phyloP scores from a whole-genome alignment of 768 basidiomycete genomes.

The Pleurotus tuber-regium region DNA sequence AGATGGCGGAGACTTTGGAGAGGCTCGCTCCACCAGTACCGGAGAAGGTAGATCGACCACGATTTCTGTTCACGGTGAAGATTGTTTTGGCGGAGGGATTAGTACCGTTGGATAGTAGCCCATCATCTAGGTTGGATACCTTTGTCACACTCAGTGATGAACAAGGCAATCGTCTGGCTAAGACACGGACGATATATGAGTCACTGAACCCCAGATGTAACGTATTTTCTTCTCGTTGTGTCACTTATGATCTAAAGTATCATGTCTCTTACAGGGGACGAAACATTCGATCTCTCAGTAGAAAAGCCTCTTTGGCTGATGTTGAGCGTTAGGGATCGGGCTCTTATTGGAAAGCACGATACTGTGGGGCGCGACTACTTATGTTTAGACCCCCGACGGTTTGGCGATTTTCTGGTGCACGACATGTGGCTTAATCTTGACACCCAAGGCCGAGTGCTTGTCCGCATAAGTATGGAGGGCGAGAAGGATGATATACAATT shows the following conservation, averaged over 20 bases:
- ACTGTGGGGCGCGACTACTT: conserved; percentile 89
- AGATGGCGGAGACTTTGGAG: conserved; percentile 63
- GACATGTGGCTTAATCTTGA: conserved; percentile 94
- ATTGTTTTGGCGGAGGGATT: conserved; percentile 88
- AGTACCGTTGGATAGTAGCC: conserved; percentile 71
- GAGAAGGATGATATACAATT: conserved; percentile 98
- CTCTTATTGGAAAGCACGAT: conserved; percentile 89
- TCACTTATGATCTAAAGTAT: conserved; percentile 10
- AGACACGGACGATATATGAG: conserved; percentile 96
- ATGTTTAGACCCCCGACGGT: conserved; percentile 85
- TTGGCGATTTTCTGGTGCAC: conserved; percentile 85
- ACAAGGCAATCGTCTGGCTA: conserved; percentile 83
- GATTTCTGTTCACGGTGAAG: conserved; percentile 92
- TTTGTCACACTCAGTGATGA: conserved; percentile 96
- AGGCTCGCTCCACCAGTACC: conserved; percentile 65
- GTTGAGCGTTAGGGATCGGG: conserved; percentile 90
- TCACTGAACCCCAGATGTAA: conserved; percentile 84
- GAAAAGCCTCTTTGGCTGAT: conserved; percentile 96
- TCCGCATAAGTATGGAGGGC: conserved; percentile 96
- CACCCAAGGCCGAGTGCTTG: conserved; percentile 76
- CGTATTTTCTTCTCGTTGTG: conserved; percentile 14
- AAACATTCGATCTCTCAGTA: conserved; percentile 93
- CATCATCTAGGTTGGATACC: conserved; percentile 81
- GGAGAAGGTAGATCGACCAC: conserved; percentile 61
- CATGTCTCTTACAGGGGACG: conserved; percentile 71